phyloP scores from a whole-genome alignment of 768 basidiomycete species.

The Erythrobasidium yunnanense region DNA sequence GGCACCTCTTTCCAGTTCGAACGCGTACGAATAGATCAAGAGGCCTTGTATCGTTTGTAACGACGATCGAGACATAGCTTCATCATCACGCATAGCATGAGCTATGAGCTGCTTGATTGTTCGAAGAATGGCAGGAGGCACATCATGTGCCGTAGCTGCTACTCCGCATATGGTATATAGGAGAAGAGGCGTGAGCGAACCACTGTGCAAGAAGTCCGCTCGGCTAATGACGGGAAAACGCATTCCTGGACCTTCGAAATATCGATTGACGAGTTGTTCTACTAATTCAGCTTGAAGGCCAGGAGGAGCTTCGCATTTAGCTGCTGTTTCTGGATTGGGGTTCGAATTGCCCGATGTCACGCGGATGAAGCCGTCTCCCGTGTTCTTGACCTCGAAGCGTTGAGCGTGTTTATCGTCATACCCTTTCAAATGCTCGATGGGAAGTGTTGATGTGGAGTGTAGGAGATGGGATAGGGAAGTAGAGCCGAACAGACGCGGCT shows the following conservation, averaged over 20 bases:
- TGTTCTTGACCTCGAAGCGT: constrained; percentile 70
- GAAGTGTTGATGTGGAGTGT: constrained; percentile 78
- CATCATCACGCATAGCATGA: constrained; percentile 71
- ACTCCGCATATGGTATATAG: constrained; percentile 91
- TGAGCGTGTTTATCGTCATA: constrained; percentile 83
- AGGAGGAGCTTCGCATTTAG: neutral
- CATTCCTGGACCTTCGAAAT: constrained; percentile 68
- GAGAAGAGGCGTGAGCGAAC: constrained; percentile 63
- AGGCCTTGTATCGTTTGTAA: constrained; percentile 74
- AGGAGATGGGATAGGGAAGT: constrained; percentile 75
- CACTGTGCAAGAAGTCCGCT: constrained; percentile 70
- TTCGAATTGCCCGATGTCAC: too few relatives aligned
- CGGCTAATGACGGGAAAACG: constrained; percentile 78
- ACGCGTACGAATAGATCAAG: constrained; percentile 31
- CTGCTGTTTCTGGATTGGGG: too few relatives aligned
- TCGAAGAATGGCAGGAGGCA: constrained; percentile 77
- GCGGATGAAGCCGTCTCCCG: constrained; percentile 77
- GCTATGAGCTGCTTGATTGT: constrained; percentile 79
- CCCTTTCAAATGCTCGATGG: constrained; percentile 69
- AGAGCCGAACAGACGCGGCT: constrained; percentile 57
- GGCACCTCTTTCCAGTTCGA: constrained; percentile 35
- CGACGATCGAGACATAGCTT: constrained; percentile 50
- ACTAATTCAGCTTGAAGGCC: constrained; percentile 20
- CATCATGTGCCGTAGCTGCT: constrained; percentile 67
- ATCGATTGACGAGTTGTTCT: constrained; percentile 52